Base-by-base conservation (phyloP, 805 yeast genomes). In the Tetrapisispora namnaoensis region DNA sequence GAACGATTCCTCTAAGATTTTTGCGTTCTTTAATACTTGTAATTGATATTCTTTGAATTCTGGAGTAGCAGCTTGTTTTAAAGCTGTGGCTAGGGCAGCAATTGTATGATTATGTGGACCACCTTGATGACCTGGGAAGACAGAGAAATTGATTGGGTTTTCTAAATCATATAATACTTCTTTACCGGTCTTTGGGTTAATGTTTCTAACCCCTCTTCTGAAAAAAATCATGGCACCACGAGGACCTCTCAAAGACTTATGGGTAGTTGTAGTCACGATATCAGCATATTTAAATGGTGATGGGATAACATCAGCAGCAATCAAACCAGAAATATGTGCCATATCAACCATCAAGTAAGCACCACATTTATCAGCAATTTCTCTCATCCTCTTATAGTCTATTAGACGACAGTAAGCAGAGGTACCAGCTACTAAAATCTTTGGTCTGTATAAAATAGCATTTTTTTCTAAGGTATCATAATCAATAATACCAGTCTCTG, bases 91-190 rank as follows among this genome's bases (percentile, higher is more conserved):
- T 63, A 91, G 74, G 35, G 98, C 99, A 59, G 97, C 84, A 68
- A 91, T 91, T 58, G 99, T 91, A 74, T 93, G 99, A 78, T 91
- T 93, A 74, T 93, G 98, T 61, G 99, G 99, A 68, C 99, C 99
- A 77, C 99, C 99, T 77, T 91, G 99, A 72, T 93, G 99, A 59
- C 96, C 98, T 63, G 99, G 99, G 90, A 93, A 93, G 48, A 93
- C 99, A 9, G 97, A 89, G 71, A 93, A 93, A 78, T 93, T 93
- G 73, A 93, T 90, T 68, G 87, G 86, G 70, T 80, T 83, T 72
- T 93, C 98, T 69, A 93, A 80, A 61, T 93, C 98, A 71, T 90
- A 93, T 51, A 75, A 72, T 51, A 88, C 74, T 72, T 89, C 96
- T 74, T 88, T 86, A 63, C 98, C 98, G 61, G 88, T 86, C 76